Base-by-base conservation (phyloP, 495 filamentous ascomycete genomes). In the Aspergillus asperescens region DNA sequence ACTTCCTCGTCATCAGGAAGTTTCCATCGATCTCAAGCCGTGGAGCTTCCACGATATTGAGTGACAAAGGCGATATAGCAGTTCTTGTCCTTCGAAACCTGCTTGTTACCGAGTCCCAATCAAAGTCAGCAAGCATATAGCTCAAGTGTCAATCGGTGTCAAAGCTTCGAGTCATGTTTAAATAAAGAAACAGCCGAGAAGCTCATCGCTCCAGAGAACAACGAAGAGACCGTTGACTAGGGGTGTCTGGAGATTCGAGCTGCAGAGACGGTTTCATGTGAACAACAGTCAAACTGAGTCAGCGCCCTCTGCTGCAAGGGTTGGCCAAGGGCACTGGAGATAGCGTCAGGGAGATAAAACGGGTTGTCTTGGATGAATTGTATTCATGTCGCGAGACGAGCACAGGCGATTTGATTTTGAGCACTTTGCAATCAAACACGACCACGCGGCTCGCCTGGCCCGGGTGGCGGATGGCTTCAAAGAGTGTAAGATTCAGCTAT, bases 341-440 rank as follows among this genome's bases (percentile, higher is more conserved):
- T 22, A 32, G 44, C 28, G 10, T 47, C 44, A 34, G 8, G 12
- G 15, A 35, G 29, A 23, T 24, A 35, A n/a, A n/a, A n/a, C n/a
- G n/a, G n/a, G n/a, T n/a, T n/a, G n/a, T n/a, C n/a, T n/a, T n/a
- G n/a, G n/a, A n/a, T n/a, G n/a, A n/a, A n/a, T n/a, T n/a, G n/a
- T n/a, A n/a, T n/a, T n/a, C n/a, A n/a, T n/a, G n/a, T n/a, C n/a
- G n/a, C n/a, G n/a, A n/a, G n/a, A n/a, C n/a, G n/a, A n/a, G n/a
- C n/a, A n/a, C n/a, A n/a, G n/a, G n/a, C n/a, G 25, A 45, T 32
- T 45, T 19, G 13, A 29, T 19, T 9, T 45, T 10, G 25, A 45
- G 50, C 18, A 47, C 49, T 19, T 49, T 45, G 32, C 29, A 55
- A 57, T 61, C 48, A 56, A 56, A 55, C 9, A 4, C 32, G 32